Percentiles rank a stretch among this genome's conserved stretches.
phyloP scores from a whole-genome alignment of 2,329 filamentous ascomycete species.

The Fusarium hostae region DNA sequence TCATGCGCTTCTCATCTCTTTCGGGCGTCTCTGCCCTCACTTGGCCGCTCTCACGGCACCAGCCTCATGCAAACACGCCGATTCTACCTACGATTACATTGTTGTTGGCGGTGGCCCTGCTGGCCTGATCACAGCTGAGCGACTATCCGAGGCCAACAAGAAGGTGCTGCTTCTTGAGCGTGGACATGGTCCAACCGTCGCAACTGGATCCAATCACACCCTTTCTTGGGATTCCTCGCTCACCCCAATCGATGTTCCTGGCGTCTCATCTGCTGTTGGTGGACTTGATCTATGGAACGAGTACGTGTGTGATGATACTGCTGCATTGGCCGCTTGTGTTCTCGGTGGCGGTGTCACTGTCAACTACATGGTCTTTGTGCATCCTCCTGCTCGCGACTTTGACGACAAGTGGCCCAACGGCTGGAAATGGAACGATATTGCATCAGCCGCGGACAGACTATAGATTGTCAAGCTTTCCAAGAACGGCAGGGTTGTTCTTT shows the following conservation, averaged over 20 bases:
- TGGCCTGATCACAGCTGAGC: constrained; percentile 42
- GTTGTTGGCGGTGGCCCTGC: constrained; percentile 42
- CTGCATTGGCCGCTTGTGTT: constrained; percentile 66
- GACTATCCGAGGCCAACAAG: constrained; percentile 71
- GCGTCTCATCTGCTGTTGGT: constrained; percentile 64
- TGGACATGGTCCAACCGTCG: constrained; percentile 67
- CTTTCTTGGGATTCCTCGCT: constrained; percentile 71
- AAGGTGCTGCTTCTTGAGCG: constrained; percentile 72
- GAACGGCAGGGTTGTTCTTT: constrained; percentile 71
- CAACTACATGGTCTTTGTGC: constrained; percentile 76
- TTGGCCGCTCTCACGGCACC: background rate
- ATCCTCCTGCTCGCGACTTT: constrained; percentile 72
- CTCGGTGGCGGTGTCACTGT: constrained; percentile 74
- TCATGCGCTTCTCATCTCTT: constrained; percentile 13
- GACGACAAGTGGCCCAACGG: constrained; percentile 72
- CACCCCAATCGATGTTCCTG: constrained; percentile 76
- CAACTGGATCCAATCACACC: constrained; percentile 70
- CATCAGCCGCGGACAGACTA: constrained; percentile 66
- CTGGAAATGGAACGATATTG: constrained; percentile 71
- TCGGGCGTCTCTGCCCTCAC: background rate
- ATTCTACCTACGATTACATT: constrained; percentile 40
- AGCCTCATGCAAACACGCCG: background rate
- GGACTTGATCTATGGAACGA: constrained; percentile 73
- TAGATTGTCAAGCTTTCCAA: constrained; percentile 71
- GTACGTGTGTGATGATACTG: constrained; percentile 39